Percentiles rank a stretch among this genome's conserved stretches.
Evolutionary conservation across 208 protist species (phyloP).

Genomic region (Wallacemonas sp.): DNA sequence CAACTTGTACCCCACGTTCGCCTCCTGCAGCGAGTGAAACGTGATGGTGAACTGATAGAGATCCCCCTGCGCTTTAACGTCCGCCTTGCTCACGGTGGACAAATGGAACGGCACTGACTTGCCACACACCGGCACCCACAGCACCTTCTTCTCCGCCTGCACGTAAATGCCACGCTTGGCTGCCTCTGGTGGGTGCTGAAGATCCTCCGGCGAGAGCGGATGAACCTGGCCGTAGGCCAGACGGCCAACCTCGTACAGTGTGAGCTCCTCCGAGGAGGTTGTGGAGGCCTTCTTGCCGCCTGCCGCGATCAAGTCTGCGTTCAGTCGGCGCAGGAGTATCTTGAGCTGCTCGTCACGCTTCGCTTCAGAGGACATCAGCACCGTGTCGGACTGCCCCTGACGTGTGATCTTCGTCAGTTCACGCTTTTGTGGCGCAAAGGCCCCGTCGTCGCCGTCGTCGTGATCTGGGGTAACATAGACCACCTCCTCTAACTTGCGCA

Average conservation of each 20-base stretch:
- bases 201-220: constrained; percentile 35
- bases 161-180: constrained; percentile 69
- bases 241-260: constrained; percentile 60
- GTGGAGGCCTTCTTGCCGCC: constrained; percentile 73
- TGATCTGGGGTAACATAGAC: constrained; percentile 49
- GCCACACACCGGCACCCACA: constrained; percentile 95
- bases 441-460: constrained; percentile 22
- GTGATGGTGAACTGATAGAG: constrained; percentile 79
- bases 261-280: constrained; percentile 60
- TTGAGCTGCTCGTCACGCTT: constrained; percentile 72
- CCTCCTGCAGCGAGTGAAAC: constrained; percentile 87
- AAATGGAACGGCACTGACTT: constrained; percentile 94
- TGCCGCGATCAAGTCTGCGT: constrained; percentile 65
- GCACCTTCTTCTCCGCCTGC: constrained; percentile 79
- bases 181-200: constrained; percentile 31
- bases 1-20: constrained; percentile 78
- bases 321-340: constrained; percentile 60
- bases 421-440: constrained; percentile 19
- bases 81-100: constrained; percentile 94
- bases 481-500: constrained; percentile 67
- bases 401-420: constrained; percentile 79
- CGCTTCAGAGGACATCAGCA: constrained; percentile 70
- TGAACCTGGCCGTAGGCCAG: constrained; percentile 71
- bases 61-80: constrained; percentile 82
- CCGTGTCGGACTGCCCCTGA: constrained; percentile 65